Evolutionary conservation across 202 grass and related monocot species (phyloP).

Genomic region (Musa balbisiana): DNA sequence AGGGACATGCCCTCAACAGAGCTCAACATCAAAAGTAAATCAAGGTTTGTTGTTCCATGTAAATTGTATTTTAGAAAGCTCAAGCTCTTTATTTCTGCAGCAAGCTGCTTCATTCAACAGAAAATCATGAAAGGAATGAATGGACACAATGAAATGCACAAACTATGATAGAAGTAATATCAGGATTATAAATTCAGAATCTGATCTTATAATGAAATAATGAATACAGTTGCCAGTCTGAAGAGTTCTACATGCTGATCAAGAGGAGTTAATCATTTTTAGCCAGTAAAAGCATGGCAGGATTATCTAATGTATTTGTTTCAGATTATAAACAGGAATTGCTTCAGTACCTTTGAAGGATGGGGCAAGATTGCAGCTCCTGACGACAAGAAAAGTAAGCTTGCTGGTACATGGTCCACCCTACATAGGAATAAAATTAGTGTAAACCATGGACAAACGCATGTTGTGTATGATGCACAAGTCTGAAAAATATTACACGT

Average conservation of each 20-base stretch:
- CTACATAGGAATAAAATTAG: conserved; percentile 37
- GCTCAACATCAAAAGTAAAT: neutral
- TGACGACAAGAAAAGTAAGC: conserved; percentile 57
- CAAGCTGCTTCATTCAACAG: neutral
- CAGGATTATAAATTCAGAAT: neutral
- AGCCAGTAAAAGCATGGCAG: neutral
- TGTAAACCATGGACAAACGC: conserved; percentile 11
- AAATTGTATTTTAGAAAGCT: neutral
- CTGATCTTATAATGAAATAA: neutral
- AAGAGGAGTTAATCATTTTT: neutral
- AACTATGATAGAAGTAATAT: neutral
- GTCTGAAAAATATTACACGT: neutral
- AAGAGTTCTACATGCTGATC: neutral
- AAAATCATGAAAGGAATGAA: neutral
- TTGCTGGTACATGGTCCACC: conserved; percentile 31
- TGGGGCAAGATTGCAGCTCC: conserved; percentile 85
- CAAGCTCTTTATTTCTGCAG: neutral
- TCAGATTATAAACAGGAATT: neutral
- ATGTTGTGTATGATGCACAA: neutral
- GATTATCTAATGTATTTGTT: neutral
- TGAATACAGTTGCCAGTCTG: neutral
- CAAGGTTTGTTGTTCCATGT: neutral
- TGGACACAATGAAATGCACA: neutral
- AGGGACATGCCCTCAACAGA: neutral
- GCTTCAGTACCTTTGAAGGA: conserved; percentile 75